Evolutionary conservation across 2,329 filamentous ascomycete species (phyloP).

Genomic region (Fusarium buxicola): DNA sequence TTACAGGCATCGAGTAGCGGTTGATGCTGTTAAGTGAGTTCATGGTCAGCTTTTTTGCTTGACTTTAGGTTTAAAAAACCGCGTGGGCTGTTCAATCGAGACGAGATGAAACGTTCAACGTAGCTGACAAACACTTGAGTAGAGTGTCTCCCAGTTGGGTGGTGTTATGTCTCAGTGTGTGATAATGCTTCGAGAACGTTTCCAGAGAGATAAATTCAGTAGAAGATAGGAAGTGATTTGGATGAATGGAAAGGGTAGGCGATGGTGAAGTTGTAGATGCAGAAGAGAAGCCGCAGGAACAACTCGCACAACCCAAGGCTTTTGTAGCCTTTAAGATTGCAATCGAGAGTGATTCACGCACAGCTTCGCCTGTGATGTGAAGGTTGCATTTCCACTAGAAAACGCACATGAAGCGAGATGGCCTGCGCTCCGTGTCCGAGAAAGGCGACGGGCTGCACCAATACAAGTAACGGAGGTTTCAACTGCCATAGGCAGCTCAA

Average conservation of each 20-base stretch:
- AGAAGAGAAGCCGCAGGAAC: not conserved
- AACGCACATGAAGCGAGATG: not conserved
- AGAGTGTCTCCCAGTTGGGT: too few relatives aligned
- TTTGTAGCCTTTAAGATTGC: constrained; percentile 23
- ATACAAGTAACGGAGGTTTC: not conserved
- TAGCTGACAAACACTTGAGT: not conserved
- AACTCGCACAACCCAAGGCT: constrained; percentile 5
- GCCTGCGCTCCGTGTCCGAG: not conserved
- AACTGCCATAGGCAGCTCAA: not conserved
- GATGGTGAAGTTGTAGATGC: constrained; percentile 7
- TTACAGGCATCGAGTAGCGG: constrained; percentile 94
- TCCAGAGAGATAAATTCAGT: too few relatives aligned
- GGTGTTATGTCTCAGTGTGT: too few relatives aligned
- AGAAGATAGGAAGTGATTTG: too few relatives aligned
- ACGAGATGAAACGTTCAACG: constrained; percentile 3
- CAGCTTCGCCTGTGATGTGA: not conserved
- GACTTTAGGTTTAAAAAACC: not conserved
- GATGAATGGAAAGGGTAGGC: not conserved
- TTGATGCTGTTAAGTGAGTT: constrained; percentile 70
- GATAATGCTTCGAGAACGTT: too few relatives aligned
- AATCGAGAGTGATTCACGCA: constrained; percentile 28
- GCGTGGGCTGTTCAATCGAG: not conserved
- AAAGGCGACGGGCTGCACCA: not conserved
- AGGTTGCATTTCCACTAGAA: constrained; percentile 20
- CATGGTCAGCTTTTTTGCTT: constrained; percentile 37